Conservation (phyloP, 2,329 filamentous ascomycete species). For the Colletotrichum lupini region DNA sequence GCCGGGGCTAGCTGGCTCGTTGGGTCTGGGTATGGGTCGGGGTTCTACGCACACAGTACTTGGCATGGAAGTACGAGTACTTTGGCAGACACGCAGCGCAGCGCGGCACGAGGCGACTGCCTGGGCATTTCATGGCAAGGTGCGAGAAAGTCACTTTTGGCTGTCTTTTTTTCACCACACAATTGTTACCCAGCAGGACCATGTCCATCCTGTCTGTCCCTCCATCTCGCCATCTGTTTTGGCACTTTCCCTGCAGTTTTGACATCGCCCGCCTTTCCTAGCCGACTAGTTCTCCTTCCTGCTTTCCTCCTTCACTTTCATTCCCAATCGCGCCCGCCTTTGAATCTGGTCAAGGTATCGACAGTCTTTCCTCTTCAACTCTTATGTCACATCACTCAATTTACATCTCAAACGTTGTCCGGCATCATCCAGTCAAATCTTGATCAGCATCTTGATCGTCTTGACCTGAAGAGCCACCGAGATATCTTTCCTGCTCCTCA, state of each 20-base stretch:
- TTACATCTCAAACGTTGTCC: background rate
- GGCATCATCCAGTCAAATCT: background rate
- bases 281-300: background rate
- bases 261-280: background rate
- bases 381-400: background rate
- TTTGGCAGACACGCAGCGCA: background rate
- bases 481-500: background rate
- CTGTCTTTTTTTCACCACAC: background rate
- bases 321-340: background rate
- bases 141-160: background rate
- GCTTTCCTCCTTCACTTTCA: background rate
- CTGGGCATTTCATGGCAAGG: background rate
- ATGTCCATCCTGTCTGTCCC: background rate
- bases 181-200: background rate
- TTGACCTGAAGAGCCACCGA: background rate
- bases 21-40: constrained; percentile 5
- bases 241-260: constrained; percentile 3
- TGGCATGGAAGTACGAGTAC: background rate
- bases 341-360: background rate
- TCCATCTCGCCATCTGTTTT: background rate
- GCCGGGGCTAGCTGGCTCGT: constrained; percentile 30
- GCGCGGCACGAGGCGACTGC: background rate
- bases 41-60: constrained; percentile 1
- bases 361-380: background rate
- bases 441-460: background rate